Conservation (phyloP, 2,329 filamentous ascomycete species). For the Ophiosphaerella herpotricha region DNA sequence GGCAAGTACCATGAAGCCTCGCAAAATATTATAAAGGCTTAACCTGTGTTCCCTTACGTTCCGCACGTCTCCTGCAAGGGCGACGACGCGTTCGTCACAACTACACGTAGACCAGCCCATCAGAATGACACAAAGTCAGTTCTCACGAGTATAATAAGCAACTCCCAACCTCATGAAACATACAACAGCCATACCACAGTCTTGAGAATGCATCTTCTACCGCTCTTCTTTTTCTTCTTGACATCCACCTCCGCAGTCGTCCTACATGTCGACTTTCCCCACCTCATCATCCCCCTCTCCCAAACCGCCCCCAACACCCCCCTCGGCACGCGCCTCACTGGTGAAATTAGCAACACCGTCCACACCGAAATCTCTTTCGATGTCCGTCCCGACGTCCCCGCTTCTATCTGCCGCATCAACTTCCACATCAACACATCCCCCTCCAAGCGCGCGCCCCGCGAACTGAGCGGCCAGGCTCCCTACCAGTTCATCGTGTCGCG, state of each 20-base stretch:
- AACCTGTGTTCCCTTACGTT: too few relatives aligned
- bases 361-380: slow-evolving; percentile 41
- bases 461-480: slow-evolving; percentile 21
- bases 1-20: too few relatives aligned
- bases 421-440: slow-evolving; percentile 31
- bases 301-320: slow-evolving; percentile 20
- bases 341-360: slow-evolving; percentile 5
- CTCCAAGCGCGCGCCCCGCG: slow-evolving; percentile 22
- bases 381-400: slow-evolving; percentile 26
- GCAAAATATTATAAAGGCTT: too few relatives aligned
- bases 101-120: neutral
- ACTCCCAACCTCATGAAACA: neutral
- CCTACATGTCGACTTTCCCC: slow-evolving; percentile 30
- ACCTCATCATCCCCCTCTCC: slow-evolving; percentile 42
- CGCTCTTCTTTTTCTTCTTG: slow-evolving; percentile 25
- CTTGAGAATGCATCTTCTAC: slow-evolving; percentile 28
- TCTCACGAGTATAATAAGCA: too few relatives aligned
- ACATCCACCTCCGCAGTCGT: slow-evolving; percentile 16
- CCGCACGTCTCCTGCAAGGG: neutral
- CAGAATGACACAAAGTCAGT: too few relatives aligned
- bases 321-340: slow-evolving; percentile 24
- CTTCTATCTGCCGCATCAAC: slow-evolving; percentile 27
- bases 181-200: neutral
- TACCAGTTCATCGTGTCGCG: slow-evolving; percentile 33
- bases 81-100: neutral